These are phyloP conservation scores for Barnettozyma wickerhamii DNA, from an alignment of 805 yeast genomes.

Conservation along the genomic window DNA sequence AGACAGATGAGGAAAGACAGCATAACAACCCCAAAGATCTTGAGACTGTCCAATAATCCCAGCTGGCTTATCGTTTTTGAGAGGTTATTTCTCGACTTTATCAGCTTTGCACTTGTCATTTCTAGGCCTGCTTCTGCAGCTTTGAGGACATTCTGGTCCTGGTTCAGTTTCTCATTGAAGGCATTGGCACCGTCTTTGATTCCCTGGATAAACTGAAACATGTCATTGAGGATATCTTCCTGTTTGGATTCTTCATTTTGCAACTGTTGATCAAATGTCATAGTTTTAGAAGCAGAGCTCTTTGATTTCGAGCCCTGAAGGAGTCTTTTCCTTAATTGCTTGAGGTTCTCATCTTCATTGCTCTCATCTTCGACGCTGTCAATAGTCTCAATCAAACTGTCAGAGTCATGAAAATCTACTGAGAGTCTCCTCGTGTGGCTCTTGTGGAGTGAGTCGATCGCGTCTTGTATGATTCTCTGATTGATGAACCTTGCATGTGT, in stretches of 20 bases:
- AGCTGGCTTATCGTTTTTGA: conserved; percentile 26
- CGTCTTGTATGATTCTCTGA: conserved; percentile 7
- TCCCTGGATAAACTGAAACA: conserved; percentile 33
- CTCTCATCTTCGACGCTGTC: conserved; percentile 4
- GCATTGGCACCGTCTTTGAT: conserved; percentile 37
- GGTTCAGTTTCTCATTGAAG: conserved; percentile 34
- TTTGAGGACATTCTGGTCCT: conserved; percentile 33
- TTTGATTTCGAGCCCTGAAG: conserved; percentile 19
- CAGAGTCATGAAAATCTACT: conserved; percentile 18
- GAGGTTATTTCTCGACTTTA: conserved; percentile 27
- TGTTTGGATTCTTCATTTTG: conserved; percentile 34
- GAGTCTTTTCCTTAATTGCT: conserved; percentile 30
- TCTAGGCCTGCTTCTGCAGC: conserved; percentile 40
- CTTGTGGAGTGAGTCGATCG: conserved; percentile 7
- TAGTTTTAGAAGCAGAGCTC: conserved; percentile 7
- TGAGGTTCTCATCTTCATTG: conserved; percentile 25
- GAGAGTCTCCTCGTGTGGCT: conserved; percentile 17
- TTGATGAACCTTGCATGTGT: conserved; percentile 10
- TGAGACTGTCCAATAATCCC: conserved; percentile 27
- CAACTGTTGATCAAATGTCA: conserved; percentile 30
- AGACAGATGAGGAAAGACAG: conserved; percentile 30
- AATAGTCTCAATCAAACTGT: background rate
- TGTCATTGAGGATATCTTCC: conserved; percentile 33
- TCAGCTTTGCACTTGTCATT: conserved; percentile 32
- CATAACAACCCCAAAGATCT: conserved; percentile 22